Percentiles rank a stretch among this genome's conserved stretches.
phyloP scores from a whole-genome alignment of 192 early-diverging fungal genomes.

The Phycomyces blakesleeanus region DNA sequence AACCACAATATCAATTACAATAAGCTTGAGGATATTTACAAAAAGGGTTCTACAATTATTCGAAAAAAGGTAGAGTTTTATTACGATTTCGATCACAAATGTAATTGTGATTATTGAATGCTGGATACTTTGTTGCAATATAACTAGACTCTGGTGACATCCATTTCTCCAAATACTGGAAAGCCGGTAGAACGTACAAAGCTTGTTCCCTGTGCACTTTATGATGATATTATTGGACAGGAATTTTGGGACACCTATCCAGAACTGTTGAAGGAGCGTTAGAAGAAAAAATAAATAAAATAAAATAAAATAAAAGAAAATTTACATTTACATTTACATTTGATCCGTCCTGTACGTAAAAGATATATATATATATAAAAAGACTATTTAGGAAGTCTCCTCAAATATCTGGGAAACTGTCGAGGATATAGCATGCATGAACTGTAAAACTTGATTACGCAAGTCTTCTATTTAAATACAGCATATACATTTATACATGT shows the following conservation, averaged over 20 bases:
- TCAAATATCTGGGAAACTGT: neutral
- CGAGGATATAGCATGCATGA: neutral
- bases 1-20: slow-evolving; percentile 89
- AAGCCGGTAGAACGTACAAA: slow-evolving; percentile 48
- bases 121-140: slow-evolving; percentile 6
- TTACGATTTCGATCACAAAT: no score
- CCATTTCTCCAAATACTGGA: slow-evolving; percentile 13
- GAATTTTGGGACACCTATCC: slow-evolving; percentile 64
- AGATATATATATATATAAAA: no score
- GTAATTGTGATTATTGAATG: slow-evolving; percentile 2
- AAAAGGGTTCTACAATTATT: slow-evolving; percentile 83
- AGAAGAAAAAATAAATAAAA: neutral
- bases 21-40: slow-evolving; percentile 72
- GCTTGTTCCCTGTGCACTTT: slow-evolving; percentile 44
- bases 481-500: no score
- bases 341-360: no score
- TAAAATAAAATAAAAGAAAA: neutral
- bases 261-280: slow-evolving; percentile 17
- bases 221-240: slow-evolving; percentile 74
- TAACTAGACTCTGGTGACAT: slow-evolving; percentile 19
- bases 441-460: neutral
- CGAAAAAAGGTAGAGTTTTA: slow-evolving; percentile 46
- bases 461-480: no score
- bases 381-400: neutral
- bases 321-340: neutral